Evolutionary conservation across 805 yeast species (phyloP).

Genomic region (Clavispora santaluciae): DNA sequence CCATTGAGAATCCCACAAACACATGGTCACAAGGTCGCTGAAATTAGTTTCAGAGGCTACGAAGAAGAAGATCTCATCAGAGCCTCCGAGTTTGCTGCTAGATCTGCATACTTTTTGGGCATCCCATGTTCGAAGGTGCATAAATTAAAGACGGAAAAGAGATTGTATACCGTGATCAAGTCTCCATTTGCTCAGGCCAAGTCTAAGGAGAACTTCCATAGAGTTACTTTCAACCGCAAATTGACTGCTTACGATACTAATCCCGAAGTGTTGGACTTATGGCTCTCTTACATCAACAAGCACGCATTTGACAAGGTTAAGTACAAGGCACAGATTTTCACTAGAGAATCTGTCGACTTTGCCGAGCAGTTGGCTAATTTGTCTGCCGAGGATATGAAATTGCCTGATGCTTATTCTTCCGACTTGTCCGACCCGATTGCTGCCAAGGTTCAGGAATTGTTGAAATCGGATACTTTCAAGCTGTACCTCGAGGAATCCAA

Average conservation of each 20-base stretch:
- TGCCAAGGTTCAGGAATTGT: slow-evolving; percentile 63
- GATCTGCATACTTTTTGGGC: slow-evolving; percentile 88
- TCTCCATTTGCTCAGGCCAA: slow-evolving; percentile 94
- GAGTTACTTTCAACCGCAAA: slow-evolving; percentile 73
- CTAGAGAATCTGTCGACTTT: slow-evolving; percentile 36
- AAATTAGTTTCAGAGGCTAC: slow-evolving; percentile 65
- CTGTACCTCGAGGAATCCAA: slow-evolving; percentile 36
- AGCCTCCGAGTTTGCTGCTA: slow-evolving; percentile 76
- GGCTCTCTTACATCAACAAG: slow-evolving; percentile 73
- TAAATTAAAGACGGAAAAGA: slow-evolving; percentile 61
- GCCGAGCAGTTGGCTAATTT: slow-evolving; percentile 33
- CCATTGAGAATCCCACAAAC: slow-evolving; percentile 67
- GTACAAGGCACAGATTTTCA: slow-evolving; percentile 61
- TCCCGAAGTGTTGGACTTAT: slow-evolving; percentile 76
- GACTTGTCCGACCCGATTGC: slow-evolving; percentile 47
- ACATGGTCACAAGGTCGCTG: slow-evolving; percentile 77
- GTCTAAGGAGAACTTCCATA: slow-evolving; percentile 88
- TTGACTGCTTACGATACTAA: slow-evolving; percentile 80
- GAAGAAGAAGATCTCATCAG: slow-evolving; percentile 67
- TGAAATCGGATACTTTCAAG: slow-evolving; percentile 67
- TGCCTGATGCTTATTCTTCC: slow-evolving; percentile 29
- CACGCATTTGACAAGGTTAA: slow-evolving; percentile 80
- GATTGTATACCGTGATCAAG: slow-evolving; percentile 89
- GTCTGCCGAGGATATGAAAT: slow-evolving; percentile 21
- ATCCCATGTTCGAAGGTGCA: slow-evolving; percentile 80